Evolutionary conservation across 1,284 basidiomycete genomes (phyloP), one percentile per base, ranked within the genome.

Genomic region (Boletus sp.): DNA sequence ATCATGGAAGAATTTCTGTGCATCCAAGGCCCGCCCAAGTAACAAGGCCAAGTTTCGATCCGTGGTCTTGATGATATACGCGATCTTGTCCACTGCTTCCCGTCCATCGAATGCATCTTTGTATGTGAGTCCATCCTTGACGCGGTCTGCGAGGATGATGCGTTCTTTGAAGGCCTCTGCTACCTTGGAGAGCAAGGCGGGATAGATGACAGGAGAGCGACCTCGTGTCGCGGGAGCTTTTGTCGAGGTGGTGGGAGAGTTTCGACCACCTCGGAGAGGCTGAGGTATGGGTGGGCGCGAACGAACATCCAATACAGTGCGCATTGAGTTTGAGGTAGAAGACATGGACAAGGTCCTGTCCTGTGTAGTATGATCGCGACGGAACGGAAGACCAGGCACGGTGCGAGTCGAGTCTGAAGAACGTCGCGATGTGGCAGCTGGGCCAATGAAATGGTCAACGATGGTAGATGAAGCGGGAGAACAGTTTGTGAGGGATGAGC

Each of bases 1-100:
- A 62, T 98, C 96, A 67, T 99, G 96, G 68, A 99, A 99, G 73
- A 95, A 98, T 72, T 98, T 99, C 72, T 99, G 96, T 12, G 94
- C 90, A 64, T 99, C 96, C 48, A 99, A 76, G 5, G 95, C 94
- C 41, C 96, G 81, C 12, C 96, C 96, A 9, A 99, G 79, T 3
- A 99, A 76, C 38, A 99, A 72, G 4, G 96, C 96, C 19, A 99
- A 79, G 67, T 97, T 98, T 16, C 96, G 81, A 69, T 99, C 96
- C 6, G 92, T 93, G 3, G 95, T 99, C 70, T 94, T 95, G 77
- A 98, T 97, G 68, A 99, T 95, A 63, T 94, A 92, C 16, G 92
- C 88, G 57, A 99, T 91, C 69, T 91, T 89, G 69, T 95, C 91
- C 25, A 99, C 95, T 0, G 96, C 96, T 62, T 96, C 91, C 14